Conservation (phyloP, 305 asterid species). For the Andrographis paniculata region DNA sequence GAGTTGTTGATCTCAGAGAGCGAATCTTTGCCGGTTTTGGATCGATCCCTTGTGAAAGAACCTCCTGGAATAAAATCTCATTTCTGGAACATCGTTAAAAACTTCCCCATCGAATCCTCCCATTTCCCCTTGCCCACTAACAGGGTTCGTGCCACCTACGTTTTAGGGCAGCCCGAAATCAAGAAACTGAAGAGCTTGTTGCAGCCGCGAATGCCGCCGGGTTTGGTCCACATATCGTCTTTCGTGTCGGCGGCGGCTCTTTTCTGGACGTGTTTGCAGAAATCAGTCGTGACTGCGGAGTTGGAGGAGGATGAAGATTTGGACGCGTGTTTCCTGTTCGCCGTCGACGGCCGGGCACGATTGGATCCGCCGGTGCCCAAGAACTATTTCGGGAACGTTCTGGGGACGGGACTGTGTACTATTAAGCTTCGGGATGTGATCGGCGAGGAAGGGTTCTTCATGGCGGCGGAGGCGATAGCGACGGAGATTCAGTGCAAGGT, state of each 20-base stretch:
- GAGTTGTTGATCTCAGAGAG: too few relatives aligned
- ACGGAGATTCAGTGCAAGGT: conserved; percentile 18
- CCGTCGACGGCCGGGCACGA: not conserved
- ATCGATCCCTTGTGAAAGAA: conserved; percentile 21
- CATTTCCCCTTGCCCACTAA: conserved; percentile 12
- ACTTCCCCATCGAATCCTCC: not conserved
- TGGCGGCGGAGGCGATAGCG: conserved; percentile 21
- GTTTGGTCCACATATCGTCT: conserved; percentile 18
- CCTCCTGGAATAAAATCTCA: conserved; percentile 13
- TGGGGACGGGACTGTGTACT: not conserved
- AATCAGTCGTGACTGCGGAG: not conserved
- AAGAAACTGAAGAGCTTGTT: conserved; percentile 24
- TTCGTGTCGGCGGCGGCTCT: conserved; percentile 24
- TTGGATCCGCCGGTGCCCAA: conserved; percentile 7
- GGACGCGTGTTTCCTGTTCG: conserved; percentile 7
- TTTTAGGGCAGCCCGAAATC: conserved; percentile 16
- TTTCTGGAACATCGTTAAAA: conserved; percentile 14
- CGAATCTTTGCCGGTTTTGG: conserved; percentile 16
- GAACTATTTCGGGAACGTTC: conserved; percentile 1
- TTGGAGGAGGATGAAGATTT: too few relatives aligned
- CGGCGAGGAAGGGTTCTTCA: conserved; percentile 17
- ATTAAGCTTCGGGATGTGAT: not conserved
- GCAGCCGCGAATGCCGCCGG: conserved; percentile 11
- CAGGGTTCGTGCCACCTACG: conserved; percentile 27
- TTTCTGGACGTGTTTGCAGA: conserved; percentile 25